phyloP scores from a whole-genome alignment of 2,329 filamentous ascomycete genomes.

The Sporothrix brunneoviolacea region DNA sequence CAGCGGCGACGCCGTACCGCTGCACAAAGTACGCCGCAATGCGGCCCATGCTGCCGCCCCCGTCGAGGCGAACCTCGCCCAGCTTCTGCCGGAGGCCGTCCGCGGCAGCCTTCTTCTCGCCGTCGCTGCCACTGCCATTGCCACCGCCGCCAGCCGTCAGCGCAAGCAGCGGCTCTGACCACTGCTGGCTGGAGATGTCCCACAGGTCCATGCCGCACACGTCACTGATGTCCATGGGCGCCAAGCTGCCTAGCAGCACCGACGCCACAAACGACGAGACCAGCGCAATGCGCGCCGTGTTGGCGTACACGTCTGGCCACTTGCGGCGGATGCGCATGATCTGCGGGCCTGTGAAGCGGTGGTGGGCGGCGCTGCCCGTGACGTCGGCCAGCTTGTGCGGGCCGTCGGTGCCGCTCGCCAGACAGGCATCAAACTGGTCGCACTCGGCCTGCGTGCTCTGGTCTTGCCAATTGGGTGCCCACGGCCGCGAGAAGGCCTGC shows the following conservation, averaged over 20 bases:
- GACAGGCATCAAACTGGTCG: constrained; percentile 70
- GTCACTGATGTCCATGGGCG: constrained; percentile 88
- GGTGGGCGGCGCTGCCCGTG: constrained; percentile 90
- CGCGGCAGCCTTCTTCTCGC: too few relatives aligned
- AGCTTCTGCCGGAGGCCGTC: constrained; percentile 68
- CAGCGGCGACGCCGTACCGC: constrained; percentile 68
- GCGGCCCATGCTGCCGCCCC: constrained; percentile 68
- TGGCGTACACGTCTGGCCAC: constrained; percentile 72
- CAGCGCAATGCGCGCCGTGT: constrained; percentile 79
- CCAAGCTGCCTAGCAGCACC: constrained; percentile 75
- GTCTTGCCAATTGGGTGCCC: constrained; percentile 97
- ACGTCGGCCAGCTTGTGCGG: constrained; percentile 63
- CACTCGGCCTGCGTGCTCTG: constrained; percentile 90
- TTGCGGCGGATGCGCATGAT: constrained; percentile 82
- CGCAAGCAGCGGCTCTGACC: constrained; percentile 67
- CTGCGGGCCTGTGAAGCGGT: constrained; percentile 96
- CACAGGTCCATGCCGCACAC: constrained; percentile 96
- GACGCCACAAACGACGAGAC: constrained; percentile 95
- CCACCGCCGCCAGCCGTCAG: constrained; percentile 61
- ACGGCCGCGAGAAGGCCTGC: constrained; percentile 71
- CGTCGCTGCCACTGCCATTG: too few relatives aligned
- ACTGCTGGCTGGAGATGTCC: constrained; percentile 71
- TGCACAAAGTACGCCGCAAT: constrained; percentile 73
- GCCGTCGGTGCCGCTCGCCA: constrained; percentile 47
- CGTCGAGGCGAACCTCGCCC: constrained; percentile 71